Conservation (phyloP, 768 basidiomycete species). For the Suillus clintonianus region DNA sequence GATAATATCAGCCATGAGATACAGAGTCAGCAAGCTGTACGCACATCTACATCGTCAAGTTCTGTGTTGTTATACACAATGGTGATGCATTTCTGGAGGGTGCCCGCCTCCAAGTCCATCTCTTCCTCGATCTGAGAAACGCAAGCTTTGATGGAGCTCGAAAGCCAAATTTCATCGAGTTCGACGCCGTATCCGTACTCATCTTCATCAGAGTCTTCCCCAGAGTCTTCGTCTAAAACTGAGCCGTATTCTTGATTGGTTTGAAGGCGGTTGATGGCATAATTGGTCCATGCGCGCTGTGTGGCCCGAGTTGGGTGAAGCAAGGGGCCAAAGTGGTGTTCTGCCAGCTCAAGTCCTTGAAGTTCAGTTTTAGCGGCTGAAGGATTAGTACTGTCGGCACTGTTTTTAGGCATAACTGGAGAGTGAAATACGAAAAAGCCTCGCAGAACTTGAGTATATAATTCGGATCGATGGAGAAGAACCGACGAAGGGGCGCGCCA, state of each 20-base stretch:
- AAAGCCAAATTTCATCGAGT: not conserved
- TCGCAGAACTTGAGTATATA: not conserved
- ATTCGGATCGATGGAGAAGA: not conserved
- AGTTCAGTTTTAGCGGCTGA: not conserved
- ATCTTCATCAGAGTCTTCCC: not conserved
- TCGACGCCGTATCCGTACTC: not conserved
- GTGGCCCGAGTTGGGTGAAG: constrained; percentile 2
- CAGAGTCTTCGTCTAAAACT: not conserved
- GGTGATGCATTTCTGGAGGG: not conserved
- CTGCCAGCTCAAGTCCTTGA: constrained; percentile 5
- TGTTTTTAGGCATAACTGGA: not conserved
- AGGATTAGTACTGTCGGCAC: not conserved
- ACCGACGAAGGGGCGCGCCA: not conserved
- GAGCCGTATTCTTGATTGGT: not conserved
- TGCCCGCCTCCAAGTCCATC: not conserved
- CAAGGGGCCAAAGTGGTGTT: constrained; percentile 6
- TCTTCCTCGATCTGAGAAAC: not conserved
- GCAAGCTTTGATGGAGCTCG: not conserved
- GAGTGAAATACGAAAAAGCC: not conserved
- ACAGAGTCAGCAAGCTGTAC: not conserved
- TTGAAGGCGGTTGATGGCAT: constrained; percentile 2
- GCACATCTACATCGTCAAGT: not conserved
- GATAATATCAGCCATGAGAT: not conserved
- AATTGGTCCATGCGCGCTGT: constrained; percentile 1
- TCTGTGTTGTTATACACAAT: not conserved